phyloP scores from a whole-genome alignment of 495 filamentous ascomycete genomes.

The Geopyxis carbonaria region DNA sequence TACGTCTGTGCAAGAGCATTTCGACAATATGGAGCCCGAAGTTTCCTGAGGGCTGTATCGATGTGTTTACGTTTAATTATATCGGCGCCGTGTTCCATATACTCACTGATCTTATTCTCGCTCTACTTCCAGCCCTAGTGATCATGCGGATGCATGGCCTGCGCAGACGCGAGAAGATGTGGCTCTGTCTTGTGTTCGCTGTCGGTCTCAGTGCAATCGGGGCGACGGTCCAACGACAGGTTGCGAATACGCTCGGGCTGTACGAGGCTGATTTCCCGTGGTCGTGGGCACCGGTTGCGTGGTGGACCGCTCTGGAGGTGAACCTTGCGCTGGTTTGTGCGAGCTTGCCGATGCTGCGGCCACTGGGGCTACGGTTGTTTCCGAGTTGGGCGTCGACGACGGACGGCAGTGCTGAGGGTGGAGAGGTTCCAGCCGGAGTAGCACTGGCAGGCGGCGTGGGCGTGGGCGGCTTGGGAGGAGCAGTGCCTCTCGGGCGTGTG shows the following conservation, averaged over 20 bases:
- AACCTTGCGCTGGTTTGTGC: conserved; percentile 6
- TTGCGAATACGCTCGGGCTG: conserved; percentile 1
- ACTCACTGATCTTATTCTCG: conserved; percentile 9
- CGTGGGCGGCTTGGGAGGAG: too few species aligned
- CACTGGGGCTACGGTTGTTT: too few species aligned
- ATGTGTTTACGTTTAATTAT: conserved; percentile 7
- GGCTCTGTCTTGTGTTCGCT: conserved; percentile 3
- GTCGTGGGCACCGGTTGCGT: conserved; percentile 1
- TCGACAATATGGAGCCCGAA: conserved; percentile 6
- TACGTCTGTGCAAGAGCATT: conserved; percentile 1
- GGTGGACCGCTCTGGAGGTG: conserved; percentile 4
- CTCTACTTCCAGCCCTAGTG: conserved; percentile 6
- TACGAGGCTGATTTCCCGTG: conserved; percentile 4
- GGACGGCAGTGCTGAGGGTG: too few species aligned
- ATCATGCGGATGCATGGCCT: conserved; percentile 10
- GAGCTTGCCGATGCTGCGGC: neutral
- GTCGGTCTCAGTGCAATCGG: conserved; percentile 1
- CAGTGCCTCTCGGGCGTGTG: too few species aligned
- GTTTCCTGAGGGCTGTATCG: conserved; percentile 9
- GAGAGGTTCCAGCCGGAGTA: too few species aligned
- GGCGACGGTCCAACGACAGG: conserved; percentile 2
- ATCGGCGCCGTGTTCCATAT: conserved; percentile 10
- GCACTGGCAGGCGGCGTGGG: too few species aligned
- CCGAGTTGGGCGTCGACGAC: too few species aligned
- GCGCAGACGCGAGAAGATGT: conserved; percentile 11